Conservation (phyloP, 2,329 filamentous ascomycete species). For the Sphaceloma murrayae region DNA sequence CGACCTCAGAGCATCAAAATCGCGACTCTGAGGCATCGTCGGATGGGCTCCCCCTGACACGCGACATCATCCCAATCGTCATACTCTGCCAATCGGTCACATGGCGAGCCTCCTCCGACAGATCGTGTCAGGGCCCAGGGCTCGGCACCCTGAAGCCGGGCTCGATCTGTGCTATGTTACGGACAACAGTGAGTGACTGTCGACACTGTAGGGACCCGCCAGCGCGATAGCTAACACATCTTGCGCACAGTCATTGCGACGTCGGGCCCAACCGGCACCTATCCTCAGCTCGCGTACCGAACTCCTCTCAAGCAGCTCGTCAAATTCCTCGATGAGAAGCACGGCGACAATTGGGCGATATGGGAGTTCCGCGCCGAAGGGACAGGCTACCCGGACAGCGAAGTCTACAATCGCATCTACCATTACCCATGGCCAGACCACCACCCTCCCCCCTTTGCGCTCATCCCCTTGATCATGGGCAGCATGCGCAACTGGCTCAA, state of each 20-base stretch:
- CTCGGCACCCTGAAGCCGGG: constrained; percentile 74
- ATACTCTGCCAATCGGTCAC: not conserved
- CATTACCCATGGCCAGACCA: constrained; percentile 98
- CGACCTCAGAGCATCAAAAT: not conserved
- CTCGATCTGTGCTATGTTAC: constrained; percentile 96
- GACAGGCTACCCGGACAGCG: constrained; percentile 84
- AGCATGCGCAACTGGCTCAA: constrained; percentile 85
- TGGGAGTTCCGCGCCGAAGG: constrained; percentile 98
- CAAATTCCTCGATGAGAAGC: constrained; percentile 75
- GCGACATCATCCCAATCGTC: not conserved
- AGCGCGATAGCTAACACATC: not conserved
- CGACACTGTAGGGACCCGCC: constrained; percentile 41
- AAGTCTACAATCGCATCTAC: constrained; percentile 73
- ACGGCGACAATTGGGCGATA: constrained; percentile 79
- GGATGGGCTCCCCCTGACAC: constrained; percentile 7
- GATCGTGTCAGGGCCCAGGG: constrained; percentile 79
- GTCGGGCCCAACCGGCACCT: constrained; percentile 80
- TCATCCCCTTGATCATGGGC: constrained; percentile 81
- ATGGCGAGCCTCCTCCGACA: constrained; percentile 72
- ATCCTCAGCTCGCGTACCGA: constrained; percentile 84
- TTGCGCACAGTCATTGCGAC: constrained; percentile 52
- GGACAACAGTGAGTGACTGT: constrained; percentile 47
- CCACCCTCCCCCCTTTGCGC: constrained; percentile 83
- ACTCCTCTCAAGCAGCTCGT: constrained; percentile 85
- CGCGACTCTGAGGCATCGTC: too few species aligned